Evolutionary conservation across 192 early-diverging fungal genomes (phyloP), one percentile per base, ranked within the genome.

Genomic region (Bifiguratus adelaidae): DNA sequence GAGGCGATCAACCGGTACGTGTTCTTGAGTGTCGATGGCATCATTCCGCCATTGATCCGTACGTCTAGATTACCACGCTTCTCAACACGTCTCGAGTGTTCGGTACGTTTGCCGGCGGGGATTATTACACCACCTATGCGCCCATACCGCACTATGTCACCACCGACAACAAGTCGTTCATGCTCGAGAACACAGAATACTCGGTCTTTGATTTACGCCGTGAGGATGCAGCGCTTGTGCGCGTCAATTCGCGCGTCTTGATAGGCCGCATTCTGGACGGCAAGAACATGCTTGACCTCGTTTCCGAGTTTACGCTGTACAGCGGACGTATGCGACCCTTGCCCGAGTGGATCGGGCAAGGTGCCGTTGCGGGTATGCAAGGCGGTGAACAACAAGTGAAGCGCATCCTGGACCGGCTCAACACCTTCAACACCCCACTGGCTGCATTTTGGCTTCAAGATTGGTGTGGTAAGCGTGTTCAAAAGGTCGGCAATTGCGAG

Each of bases 251-350:
- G 0, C 24, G 25, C 40, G 15, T 28, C 16, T 48, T 34, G 8
- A 40, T 44, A 52, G 60, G 63, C 9, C 55, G 66, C 27, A 41
- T 68, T 21, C 20, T 68, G 8, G 46, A 58, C 32, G 66, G 57
- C 12, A 30, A 35, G 4, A 50, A 50, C 6, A 50, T 65, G 55
- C 23, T 68, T 8, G 52, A 58, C 18, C 26, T 68, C 2, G 25
- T 68, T 24, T 33, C 61, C 5, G 64, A 67, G 34, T 65, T 65
- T 40, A 61, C 66, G 11, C 28, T 25, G 16, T 60, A 67, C 38
- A 26, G 43, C 8, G 66, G 66, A 5, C 50, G 57, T 7, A 61
- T 68, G 56, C 37, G 20, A 7, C 42, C 63, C 12, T 30, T 68
- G 9, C 66, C 66, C 3, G 46, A 53, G 24, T 68, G 66, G 66